Conservation (phyloP, 495 filamentous ascomycete species). For the Parathielavia hyrcaniae region DNA sequence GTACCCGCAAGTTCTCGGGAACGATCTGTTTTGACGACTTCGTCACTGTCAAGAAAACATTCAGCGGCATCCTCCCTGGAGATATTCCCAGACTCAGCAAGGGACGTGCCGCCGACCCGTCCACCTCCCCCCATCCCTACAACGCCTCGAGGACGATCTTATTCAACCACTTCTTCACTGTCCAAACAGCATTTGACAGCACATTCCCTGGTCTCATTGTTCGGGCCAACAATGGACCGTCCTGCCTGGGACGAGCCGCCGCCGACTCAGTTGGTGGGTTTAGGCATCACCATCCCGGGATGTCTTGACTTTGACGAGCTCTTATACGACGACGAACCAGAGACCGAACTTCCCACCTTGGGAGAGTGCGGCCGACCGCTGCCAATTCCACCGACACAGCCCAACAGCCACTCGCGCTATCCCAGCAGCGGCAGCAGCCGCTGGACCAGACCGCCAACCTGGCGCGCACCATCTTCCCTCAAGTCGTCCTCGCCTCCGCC, state of each 20-base stretch:
- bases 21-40: not conserved
- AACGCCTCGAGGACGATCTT: not conserved
- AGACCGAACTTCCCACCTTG: not conserved
- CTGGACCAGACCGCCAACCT: slow-evolving; percentile 10
- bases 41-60: not conserved
- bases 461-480: slow-evolving; percentile 11
- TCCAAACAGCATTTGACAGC: not conserved
- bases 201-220: not conserved
- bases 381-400: not conserved
- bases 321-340: not conserved
- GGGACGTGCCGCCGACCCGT: not conserved
- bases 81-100: not conserved
- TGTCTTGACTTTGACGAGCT: not conserved
- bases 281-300: not conserved
- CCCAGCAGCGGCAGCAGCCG: slow-evolving; percentile 8
- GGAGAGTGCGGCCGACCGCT: not conserved
- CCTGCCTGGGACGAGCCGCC: not conserved
- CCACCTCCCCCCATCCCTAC: slow-evolving; percentile 1
- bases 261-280: not conserved
- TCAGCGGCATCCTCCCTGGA: not conserved
- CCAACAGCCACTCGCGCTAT: slow-evolving; percentile 1
- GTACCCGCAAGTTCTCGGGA: not conserved
- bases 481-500: not conserved
- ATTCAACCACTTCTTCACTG: not conserved
- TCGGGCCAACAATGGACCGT: not conserved